Percentiles rank a stretch among this genome's conserved stretches.
Conservation (phyloP, 1,139 yeast species). For the Eremothecium sinecaudum region DNA sequence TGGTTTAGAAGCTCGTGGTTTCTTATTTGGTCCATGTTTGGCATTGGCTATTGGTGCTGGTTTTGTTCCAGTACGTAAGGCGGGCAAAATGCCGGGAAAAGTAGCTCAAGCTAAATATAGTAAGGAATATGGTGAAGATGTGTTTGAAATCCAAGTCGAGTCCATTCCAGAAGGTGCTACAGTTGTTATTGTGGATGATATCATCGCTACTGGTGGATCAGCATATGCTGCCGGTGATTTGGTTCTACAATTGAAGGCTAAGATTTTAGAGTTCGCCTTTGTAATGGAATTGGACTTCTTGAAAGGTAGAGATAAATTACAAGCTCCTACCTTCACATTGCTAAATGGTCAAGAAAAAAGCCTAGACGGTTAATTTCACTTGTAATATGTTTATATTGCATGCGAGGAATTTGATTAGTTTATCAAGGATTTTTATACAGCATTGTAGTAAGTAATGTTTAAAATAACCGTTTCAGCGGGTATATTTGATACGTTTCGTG, state of each 20-base stretch:
- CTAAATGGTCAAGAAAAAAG: slow-evolving; percentile 75
- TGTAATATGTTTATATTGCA: too few species aligned
- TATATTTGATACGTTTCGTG: slow-evolving; percentile 19
- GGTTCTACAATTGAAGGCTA: slow-evolving; percentile 55
- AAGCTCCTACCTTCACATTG: slow-evolving; percentile 78
- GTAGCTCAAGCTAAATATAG: slow-evolving; percentile 60
- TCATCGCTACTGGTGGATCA: slow-evolving; percentile 96
- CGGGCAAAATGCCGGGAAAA: slow-evolving; percentile 90
- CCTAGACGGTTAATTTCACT: too few species aligned
- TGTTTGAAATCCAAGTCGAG: slow-evolving; percentile 78
- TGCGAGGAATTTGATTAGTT: too few species aligned
- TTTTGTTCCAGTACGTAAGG: slow-evolving; percentile 89
- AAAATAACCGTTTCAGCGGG: slow-evolving; percentile 7
- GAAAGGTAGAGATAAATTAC: slow-evolving; percentile 82
- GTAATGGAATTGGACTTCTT: slow-evolving; percentile 92
- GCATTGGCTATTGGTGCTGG: slow-evolving; percentile 87
- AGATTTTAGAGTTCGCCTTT: slow-evolving; percentile 70
- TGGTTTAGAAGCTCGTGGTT: slow-evolving; percentile 95
- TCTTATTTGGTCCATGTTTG: slow-evolving; percentile 88
- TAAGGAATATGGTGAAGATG: slow-evolving; percentile 90
- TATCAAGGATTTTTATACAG: too few species aligned
- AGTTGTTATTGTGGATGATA: slow-evolving; percentile 86
- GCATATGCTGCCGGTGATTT: slow-evolving; percentile 91
- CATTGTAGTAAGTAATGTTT: too few species aligned
- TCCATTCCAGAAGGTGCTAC: slow-evolving; percentile 72